Evolutionary conservation across 1,139 yeast species (phyloP).

Genomic region (Kurtzmaniella quercitrusa): DNA sequence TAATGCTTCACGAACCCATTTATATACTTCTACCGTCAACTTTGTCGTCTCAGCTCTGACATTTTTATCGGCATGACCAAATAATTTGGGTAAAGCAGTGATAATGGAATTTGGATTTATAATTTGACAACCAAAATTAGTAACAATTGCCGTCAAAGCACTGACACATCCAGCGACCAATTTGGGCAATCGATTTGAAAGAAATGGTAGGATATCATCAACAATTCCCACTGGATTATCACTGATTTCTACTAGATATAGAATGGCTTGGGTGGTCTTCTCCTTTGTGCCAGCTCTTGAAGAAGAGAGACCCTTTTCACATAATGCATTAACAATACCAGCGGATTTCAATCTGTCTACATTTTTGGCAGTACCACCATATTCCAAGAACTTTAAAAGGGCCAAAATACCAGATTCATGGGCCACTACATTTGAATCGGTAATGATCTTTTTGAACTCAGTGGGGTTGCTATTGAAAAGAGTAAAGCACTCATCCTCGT

Average conservation of each 20-base stretch:
- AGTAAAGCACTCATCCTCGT: conserved; percentile 50
- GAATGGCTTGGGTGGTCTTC: conserved; percentile 57
- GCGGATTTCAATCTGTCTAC: conserved; percentile 31
- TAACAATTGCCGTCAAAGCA: conserved; percentile 54
- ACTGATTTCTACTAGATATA: conserved; percentile 56
- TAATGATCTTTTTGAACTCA: conserved; percentile 51
- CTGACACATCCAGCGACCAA: conserved; percentile 65
- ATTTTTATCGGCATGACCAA: conserved; percentile 81
- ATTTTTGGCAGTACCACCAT: conserved; percentile 46
- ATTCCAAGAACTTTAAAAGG: conserved; percentile 52
- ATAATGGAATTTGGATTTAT: conserved; percentile 60
- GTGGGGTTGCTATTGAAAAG: conserved; percentile 48
- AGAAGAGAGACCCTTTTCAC: conserved; percentile 79
- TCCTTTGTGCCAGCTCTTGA: conserved; percentile 72
- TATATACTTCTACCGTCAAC: conserved; percentile 65
- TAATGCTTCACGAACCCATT: conserved; percentile 71
- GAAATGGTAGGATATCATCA: conserved; percentile 61
- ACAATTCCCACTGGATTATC: conserved; percentile 55
- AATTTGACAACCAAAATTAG: conserved; percentile 66
- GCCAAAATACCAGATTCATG: conserved; percentile 76
- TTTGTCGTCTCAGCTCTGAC: conserved; percentile 79
- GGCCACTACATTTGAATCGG: conserved; percentile 87
- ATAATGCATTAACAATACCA: conserved; percentile 52
- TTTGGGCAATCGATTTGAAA: conserved; percentile 69
- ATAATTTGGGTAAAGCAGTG: conserved; percentile 60